These are phyloP conservation scores for Eucalyptus sp. DNA, from an alignment of 345 rosid genomes.

Conservation along the genomic window DNA sequence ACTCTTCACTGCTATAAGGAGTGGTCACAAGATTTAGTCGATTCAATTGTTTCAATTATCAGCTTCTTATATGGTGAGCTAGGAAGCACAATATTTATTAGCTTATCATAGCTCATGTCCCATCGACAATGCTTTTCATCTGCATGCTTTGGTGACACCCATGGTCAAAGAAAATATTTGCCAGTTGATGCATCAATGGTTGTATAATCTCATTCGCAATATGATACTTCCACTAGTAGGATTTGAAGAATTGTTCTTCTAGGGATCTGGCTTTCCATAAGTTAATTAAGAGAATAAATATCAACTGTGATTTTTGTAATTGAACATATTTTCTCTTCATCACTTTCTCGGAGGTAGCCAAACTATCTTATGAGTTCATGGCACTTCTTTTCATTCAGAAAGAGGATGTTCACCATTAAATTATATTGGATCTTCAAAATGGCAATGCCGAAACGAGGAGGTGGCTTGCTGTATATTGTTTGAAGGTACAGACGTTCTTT, in stretches of 20 bases:
- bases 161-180: neutral
- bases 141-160: neutral
- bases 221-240: neutral
- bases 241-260: neutral
- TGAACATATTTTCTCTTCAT: neutral
- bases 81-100: neutral
- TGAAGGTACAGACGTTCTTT: slow-evolving; percentile 44
- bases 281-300: neutral
- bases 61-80: neutral
- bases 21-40: neutral
- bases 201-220: neutral
- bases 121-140: neutral
- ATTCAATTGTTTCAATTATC: neutral
- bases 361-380: neutral
- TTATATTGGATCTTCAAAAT: slow-evolving; percentile 95
- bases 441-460: slow-evolving; percentile 97
- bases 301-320: neutral
- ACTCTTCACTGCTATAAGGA: neutral
- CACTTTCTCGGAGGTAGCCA: neutral
- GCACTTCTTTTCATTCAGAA: slow-evolving; percentile 28
- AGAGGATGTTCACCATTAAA: slow-evolving; percentile 98
- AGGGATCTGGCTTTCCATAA: neutral
- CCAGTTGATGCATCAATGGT: neutral
- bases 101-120: neutral
- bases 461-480: slow-evolving; percentile 94